Base-by-base conservation (phyloP, 495 filamentous ascomycete species). In the Penicillium macrosclerotiorum region DNA sequence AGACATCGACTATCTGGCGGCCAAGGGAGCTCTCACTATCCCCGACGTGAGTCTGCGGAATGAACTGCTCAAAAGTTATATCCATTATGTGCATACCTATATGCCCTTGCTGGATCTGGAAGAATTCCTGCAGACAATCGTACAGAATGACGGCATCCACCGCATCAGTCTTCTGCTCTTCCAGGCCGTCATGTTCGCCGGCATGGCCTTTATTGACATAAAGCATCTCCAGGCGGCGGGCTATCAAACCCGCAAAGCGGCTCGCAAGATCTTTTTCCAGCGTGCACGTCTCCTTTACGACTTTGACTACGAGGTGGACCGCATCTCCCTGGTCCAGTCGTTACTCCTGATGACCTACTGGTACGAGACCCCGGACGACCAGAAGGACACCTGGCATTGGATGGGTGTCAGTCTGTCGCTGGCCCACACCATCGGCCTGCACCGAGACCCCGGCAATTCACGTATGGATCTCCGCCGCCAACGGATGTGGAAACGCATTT, bases 371-470 rank as follows among this genome's bases (percentile, higher is more conserved):
- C 88, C 88, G 2, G 86, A 92, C 53, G 89, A 92, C 64, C 86
- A 89, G 59, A 94, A 92, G 53, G 88, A 92, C 61, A 90, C 86
- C 16, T 90, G 87, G 86, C 86, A 93, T 60, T 93, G 88, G 88
- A 90, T 91, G 84, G 89, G 88, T 11, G 83, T 92, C 20, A 89
- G 87, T 19, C 78, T 92, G 45, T 91, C 86, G 23, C 66, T 92
- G 13, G 87, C 86, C 45, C 86, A 90, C 60, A 91, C 87, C 4
- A 90, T 93, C 47, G 88, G 88, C 7, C 71, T 93, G 2, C 86
- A 94, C 64, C 83, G 86, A 32, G 85, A 94, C 55, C 89, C 89
- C 25, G 81, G 75, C 4, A 83, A 85, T 30, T 85, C 83, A 30
- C 81, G 75, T 46, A 89, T 92, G 84, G 76, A 84, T 20, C 55